phyloP scores from a whole-genome alignment of 1,284 basidiomycete genomes.

The Rhodotorula glutinis region DNA sequence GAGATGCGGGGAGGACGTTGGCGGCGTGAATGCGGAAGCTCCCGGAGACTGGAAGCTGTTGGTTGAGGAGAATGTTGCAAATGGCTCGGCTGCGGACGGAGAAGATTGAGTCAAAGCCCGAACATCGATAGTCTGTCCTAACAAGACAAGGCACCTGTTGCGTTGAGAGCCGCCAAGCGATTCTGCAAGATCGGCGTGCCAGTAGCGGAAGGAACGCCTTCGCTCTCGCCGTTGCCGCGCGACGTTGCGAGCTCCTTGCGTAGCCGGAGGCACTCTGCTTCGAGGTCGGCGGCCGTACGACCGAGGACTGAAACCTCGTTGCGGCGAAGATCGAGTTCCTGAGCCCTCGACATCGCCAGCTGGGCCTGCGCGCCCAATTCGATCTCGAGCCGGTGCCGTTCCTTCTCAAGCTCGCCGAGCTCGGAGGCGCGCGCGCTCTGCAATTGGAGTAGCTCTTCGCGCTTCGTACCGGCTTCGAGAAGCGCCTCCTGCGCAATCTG shows the following conservation, averaged over 20 bases:
- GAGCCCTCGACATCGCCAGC: constrained; percentile 1
- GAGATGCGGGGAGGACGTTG: neutral
- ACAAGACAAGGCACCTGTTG: neutral
- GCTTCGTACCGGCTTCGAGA: neutral
- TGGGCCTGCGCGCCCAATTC: constrained; percentile 7
- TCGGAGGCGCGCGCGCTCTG: neutral
- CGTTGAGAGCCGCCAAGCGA: neutral
- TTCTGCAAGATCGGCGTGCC: neutral
- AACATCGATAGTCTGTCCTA: no score
- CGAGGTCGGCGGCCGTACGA: neutral
- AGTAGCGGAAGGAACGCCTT: neutral
- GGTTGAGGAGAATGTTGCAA: neutral
- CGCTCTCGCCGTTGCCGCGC: neutral
- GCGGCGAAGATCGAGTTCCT: constrained; percentile 5
- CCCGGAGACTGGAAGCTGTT: neutral
- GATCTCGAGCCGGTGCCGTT: constrained; percentile 9
- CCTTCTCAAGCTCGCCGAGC: neutral
- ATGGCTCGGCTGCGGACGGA: neutral
- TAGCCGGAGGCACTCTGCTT: neutral
- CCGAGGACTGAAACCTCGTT: neutral
- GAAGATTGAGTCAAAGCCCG: neutral
- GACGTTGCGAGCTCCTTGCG: neutral
- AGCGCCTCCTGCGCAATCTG: constrained; percentile 4
- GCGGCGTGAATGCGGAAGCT: neutral
- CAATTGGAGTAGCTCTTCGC: neutral